These are phyloP conservation scores for Saccharomycopsis fibuligera DNA, from an alignment of 805 yeast species.

Conservation along the genomic window DNA sequence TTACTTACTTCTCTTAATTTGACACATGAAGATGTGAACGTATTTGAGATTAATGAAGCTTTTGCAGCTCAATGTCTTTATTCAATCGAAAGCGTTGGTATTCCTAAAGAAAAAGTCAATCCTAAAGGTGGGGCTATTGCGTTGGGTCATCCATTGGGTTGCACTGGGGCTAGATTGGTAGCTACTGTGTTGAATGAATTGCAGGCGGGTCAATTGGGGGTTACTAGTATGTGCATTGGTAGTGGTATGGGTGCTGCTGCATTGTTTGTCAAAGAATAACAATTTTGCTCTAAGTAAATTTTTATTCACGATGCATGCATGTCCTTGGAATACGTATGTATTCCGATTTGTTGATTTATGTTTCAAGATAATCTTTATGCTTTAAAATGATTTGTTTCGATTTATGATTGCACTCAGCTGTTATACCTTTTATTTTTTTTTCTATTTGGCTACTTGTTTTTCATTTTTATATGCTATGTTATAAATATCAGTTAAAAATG, in stretches of 20 bases:
- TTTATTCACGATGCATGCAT: background rate
- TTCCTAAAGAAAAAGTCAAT: slow-evolving; percentile 68
- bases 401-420: too few species aligned
- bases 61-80: slow-evolving; percentile 92
- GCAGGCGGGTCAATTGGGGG: slow-evolving; percentile 74
- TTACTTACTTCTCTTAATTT: slow-evolving; percentile 60
- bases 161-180: slow-evolving; percentile 88
- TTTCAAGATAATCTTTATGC: too few species aligned
- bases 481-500: too few species aligned
- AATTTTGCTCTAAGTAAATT: too few species aligned
- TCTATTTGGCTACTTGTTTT: too few species aligned
- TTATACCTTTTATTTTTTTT: too few species aligned
- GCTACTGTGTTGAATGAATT: slow-evolving; percentile 83
- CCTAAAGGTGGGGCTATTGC: slow-evolving; percentile 97
- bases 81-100: slow-evolving; percentile 58
- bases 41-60: slow-evolving; percentile 92
- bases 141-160: slow-evolving; percentile 88
- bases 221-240: slow-evolving; percentile 95
- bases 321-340: too few species aligned
- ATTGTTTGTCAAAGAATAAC: slow-evolving; percentile 66
- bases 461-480: too few species aligned
- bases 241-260: slow-evolving; percentile 99
- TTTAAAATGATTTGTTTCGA: too few species aligned
- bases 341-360: too few species aligned
- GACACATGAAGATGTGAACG: slow-evolving; percentile 55